These are phyloP conservation scores for Starmerella sp. DNA, from an alignment of 805 yeast species.

Conservation along the genomic window DNA sequence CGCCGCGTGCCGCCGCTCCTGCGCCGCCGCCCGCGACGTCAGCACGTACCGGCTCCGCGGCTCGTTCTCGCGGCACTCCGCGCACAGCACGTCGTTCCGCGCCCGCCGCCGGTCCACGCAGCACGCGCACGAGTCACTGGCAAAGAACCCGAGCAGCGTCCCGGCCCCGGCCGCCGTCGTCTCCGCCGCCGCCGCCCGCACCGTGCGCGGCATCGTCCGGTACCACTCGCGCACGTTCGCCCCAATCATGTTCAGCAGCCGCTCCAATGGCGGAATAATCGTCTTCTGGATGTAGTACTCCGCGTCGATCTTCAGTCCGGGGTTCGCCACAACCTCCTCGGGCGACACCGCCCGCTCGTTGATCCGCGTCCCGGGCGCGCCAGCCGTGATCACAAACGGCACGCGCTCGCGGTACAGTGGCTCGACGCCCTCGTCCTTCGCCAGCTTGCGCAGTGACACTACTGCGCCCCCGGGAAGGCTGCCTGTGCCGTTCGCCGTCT, in stretches of 20 bases:
- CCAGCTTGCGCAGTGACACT: conserved; percentile 52
- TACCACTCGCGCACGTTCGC: conserved; percentile 74
- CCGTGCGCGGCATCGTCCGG: conserved; percentile 42
- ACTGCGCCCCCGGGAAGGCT: conserved; percentile 83
- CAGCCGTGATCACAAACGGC: conserved; percentile 69
- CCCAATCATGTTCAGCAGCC: conserved; percentile 74
- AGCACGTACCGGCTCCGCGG: conserved; percentile 15
- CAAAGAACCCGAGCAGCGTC: conserved; percentile 6
- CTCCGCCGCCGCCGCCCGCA: conserved; percentile 1
- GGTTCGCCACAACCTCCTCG: conserved; percentile 43
- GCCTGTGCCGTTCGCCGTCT: conserved; percentile 40
- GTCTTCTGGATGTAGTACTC: conserved; percentile 79
- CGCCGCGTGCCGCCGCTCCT: conserved; percentile 6
- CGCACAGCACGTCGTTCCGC: conserved; percentile 5
- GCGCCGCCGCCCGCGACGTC: conserved; percentile 3
- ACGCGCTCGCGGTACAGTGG: conserved; percentile 87
- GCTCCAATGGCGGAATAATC: conserved; percentile 77
- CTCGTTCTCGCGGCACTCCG: conserved; percentile 4
- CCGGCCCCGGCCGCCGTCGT: background rate
- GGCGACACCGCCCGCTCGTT: conserved; percentile 76
- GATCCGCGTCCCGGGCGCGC: conserved; percentile 43
- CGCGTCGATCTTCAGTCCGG: conserved; percentile 49
- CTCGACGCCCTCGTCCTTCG: conserved; percentile 56
- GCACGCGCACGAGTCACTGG: conserved; percentile 13
- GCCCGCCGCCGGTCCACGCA: conserved; percentile 14